Conservation (phyloP, 441 rosid genomes). For the Gossypium laxum region DNA sequence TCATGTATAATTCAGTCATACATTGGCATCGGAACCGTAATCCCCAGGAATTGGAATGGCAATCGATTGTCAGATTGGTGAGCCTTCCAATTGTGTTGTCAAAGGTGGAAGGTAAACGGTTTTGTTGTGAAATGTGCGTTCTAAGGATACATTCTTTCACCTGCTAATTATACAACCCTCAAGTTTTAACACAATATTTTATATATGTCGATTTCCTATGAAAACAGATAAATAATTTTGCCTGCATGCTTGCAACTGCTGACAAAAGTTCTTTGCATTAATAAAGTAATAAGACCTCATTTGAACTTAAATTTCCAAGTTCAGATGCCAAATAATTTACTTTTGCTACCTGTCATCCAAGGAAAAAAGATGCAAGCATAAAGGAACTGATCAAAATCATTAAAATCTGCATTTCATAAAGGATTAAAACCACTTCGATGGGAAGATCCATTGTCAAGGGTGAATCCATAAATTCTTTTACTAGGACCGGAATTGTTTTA, state of each 20-base stretch:
- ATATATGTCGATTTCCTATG: not conserved
- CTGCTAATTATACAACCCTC: slow-evolving; percentile 27
- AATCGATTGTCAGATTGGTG: not conserved
- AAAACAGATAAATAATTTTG: slow-evolving; percentile 14
- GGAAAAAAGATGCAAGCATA: not conserved
- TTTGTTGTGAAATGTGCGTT: slow-evolving; percentile 47
- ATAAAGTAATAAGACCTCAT: slow-evolving; percentile 50
- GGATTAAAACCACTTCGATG: not conserved
- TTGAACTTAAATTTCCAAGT: slow-evolving; percentile 37
- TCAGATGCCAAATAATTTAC: slow-evolving; percentile 44
- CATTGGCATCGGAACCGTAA: too few relatives aligned
- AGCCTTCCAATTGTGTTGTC: slow-evolving; percentile 35
- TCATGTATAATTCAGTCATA: slow-evolving; percentile 7
- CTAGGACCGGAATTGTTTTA: too few relatives aligned
- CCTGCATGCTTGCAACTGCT: slow-evolving; percentile 55
- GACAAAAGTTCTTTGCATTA: slow-evolving; percentile 54
- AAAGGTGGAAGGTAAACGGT: slow-evolving; percentile 25
- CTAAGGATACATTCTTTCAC: slow-evolving; percentile 54
- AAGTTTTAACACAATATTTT: not conserved
- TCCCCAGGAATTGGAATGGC: too few relatives aligned
- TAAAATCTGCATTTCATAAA: not conserved
- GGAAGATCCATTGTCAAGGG: too few relatives aligned
- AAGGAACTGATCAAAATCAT: not conserved
- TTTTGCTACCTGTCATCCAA: slow-evolving; percentile 40
- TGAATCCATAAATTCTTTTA: too few relatives aligned